These are phyloP conservation scores for Xerocomus amazonicus DNA, from an alignment of 1,284 basidiomycete genomes.

Conservation along the genomic window DNA sequence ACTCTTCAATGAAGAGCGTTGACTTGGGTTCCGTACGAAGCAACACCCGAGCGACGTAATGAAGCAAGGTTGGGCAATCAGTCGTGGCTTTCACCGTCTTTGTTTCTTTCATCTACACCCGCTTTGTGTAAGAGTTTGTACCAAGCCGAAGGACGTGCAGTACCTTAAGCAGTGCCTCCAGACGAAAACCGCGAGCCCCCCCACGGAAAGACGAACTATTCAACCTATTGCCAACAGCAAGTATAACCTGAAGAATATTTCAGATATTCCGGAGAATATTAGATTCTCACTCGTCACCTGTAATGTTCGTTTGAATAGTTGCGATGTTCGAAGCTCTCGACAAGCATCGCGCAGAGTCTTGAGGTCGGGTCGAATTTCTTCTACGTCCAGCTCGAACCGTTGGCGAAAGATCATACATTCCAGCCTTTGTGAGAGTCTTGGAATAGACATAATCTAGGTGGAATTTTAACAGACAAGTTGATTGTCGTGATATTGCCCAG, in stretches of 20 bases:
- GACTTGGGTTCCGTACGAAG: constrained; percentile 64
- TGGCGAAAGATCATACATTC: constrained; percentile 82
- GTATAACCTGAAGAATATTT: constrained; percentile 49
- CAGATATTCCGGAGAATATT: constrained; percentile 1
- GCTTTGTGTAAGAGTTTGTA: neutral
- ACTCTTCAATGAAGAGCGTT: constrained; percentile 75
- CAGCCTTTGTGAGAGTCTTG: constrained; percentile 68
- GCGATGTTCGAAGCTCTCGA: constrained; percentile 67
- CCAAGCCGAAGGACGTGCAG: neutral
- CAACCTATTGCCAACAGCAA: constrained; percentile 77
- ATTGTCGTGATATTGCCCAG: too few relatives aligned
- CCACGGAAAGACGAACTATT: constrained; percentile 84
- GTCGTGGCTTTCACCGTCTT: constrained; percentile 65
- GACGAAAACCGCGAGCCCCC: constrained; percentile 77
- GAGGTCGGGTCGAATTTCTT: constrained; percentile 81
- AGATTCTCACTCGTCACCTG: constrained; percentile 41
- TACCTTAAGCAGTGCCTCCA: constrained; percentile 81
- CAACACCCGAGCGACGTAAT: constrained; percentile 80
- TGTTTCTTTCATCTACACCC: constrained; percentile 73
- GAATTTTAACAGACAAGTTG: too few relatives aligned
- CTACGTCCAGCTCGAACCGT: constrained; percentile 78
- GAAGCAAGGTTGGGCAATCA: constrained; percentile 81
- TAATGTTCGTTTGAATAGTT: constrained; percentile 67
- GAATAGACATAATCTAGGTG: constrained; percentile 71
- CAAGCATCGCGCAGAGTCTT: constrained; percentile 73